These are phyloP conservation scores for Heteromeles arbutifolia DNA, from an alignment of 306 rosid genomes.

Conservation along the genomic window DNA sequence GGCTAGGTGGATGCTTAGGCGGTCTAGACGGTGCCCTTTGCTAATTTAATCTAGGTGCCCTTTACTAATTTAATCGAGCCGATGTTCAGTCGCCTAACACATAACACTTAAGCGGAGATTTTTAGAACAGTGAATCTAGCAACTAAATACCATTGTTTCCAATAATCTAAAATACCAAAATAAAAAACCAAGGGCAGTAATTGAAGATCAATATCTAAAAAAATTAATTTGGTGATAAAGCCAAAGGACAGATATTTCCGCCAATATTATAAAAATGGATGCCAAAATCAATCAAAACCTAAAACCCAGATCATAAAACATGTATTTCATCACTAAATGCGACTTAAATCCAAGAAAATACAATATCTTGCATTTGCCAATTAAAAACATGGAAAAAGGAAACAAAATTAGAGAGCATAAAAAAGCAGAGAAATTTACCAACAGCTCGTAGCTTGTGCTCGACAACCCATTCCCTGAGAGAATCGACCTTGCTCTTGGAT, in stretches of 20 bases:
- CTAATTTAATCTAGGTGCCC: too few species aligned
- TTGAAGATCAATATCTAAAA: not conserved
- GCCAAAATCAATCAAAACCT: not conserved
- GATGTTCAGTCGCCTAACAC: too few species aligned
- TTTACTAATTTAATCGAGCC: too few species aligned
- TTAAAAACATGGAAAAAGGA: not conserved
- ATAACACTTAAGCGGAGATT: too few species aligned
- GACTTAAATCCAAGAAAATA: not conserved
- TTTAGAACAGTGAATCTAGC: too few species aligned
- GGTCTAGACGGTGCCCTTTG: too few species aligned
- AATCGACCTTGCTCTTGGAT: conserved; percentile 50
- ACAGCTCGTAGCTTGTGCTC: conserved; percentile 93
- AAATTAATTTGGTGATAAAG: not conserved
- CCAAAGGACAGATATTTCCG: not conserved
- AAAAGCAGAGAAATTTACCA: conserved; percentile 34
- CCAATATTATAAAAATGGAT: not conserved
- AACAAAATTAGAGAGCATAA: not conserved
- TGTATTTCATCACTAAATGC: not conserved
- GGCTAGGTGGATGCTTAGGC: too few species aligned
- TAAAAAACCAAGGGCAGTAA: not conserved
- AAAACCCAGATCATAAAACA: not conserved
- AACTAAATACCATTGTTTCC: not conserved
- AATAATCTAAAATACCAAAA: not conserved
- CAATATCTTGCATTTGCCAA: not conserved
- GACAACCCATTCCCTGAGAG: conserved; percentile 66